These are phyloP conservation scores for Phytophthora kernoviae DNA, from an alignment of 352 stramenopile species.

Conservation along the genomic window DNA sequence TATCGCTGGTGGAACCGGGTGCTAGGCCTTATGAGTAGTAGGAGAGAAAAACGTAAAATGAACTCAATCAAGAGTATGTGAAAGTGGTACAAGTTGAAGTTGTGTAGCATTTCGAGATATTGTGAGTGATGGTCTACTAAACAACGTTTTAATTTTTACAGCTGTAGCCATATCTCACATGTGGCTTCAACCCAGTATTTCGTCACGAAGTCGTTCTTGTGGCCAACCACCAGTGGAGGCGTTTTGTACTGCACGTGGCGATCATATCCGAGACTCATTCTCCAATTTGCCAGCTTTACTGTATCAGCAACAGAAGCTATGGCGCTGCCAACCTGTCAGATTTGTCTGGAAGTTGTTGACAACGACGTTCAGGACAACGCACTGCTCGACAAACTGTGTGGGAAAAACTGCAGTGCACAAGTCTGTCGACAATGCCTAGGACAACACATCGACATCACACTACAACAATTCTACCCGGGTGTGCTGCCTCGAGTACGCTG, in stretches of 20 bases:
- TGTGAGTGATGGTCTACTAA: background rate
- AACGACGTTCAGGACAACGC: background rate
- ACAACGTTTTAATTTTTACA: too few relatives aligned
- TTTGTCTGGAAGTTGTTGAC: constrained; percentile 37
- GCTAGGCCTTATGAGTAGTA: constrained; percentile 9
- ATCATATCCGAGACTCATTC: background rate
- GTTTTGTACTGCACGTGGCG: too few relatives aligned
- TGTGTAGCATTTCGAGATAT: background rate
- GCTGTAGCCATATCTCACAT: too few relatives aligned
- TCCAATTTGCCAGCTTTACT: constrained; percentile 1
- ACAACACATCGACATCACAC: constrained; percentile 24
- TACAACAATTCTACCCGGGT: constrained; percentile 32
- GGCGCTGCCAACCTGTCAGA: constrained; percentile 32
- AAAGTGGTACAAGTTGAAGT: background rate
- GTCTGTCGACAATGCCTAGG: constrained; percentile 30
- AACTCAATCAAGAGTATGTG: too few relatives aligned
- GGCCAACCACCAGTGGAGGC: background rate
- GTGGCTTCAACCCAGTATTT: too few relatives aligned
- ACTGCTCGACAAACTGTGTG: constrained; percentile 15
- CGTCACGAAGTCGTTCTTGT: background rate
- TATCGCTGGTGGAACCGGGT: constrained; percentile 38
- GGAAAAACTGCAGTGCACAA: constrained; percentile 17
- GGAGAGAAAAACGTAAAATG: too few relatives aligned
- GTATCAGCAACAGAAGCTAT: constrained; percentile 7
- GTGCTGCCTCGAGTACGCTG: constrained; percentile 35